Evolutionary conservation across 192 early-diverging fungal species (phyloP), one percentile per base, ranked within the genome.

Genomic region (Haplosporangium gracile): DNA sequence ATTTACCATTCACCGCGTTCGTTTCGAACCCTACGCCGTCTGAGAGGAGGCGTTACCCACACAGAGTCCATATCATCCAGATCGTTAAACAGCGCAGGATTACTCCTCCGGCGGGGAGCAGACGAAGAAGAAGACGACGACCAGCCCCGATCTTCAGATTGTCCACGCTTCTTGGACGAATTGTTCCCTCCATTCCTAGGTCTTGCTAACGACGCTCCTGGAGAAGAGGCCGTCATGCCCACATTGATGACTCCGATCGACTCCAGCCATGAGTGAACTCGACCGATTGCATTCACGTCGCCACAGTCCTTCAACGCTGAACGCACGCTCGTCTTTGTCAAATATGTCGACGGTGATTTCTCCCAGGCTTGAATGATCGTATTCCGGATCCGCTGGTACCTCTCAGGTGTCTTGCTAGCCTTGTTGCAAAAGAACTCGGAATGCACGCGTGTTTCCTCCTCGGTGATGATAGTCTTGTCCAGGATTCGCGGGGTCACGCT

Each of bases 251-350:
- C 92, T 13, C 94, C 93, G 38, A 93, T 88, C 16, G 74, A 82
- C 77, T 99, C 97, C 32, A 99, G 89, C 89, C 95, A 99, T 24
- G 91, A 75, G 81, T 98, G 97, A 42, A 99, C 94, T 5, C 97
- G 89, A 2, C 95, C 93, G 34, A 99, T 97, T 9, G 97, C 97
- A 82, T 99, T 97, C 29, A 99, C 97, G 74, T 99, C 97, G 34
- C 97, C 96, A 79, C 96, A 97, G 86, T 97, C 95, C 74, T 92
- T 90, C 24, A 99, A 84, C 0, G 94, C 95, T 1, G 91, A 92
- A 34, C 97, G 90, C 4, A 93, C 93, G 42, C 90, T 92, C 39
- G 95, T 96, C 82, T 98, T 98, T 6, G 97, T 96, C 68, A 98
- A 84, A 74, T 98, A 98, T 39, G 91, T 88, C 2, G 95, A 94